Conservation (phyloP, 2,329 filamentous ascomycete species). For the Plenodomus lindquistii region DNA sequence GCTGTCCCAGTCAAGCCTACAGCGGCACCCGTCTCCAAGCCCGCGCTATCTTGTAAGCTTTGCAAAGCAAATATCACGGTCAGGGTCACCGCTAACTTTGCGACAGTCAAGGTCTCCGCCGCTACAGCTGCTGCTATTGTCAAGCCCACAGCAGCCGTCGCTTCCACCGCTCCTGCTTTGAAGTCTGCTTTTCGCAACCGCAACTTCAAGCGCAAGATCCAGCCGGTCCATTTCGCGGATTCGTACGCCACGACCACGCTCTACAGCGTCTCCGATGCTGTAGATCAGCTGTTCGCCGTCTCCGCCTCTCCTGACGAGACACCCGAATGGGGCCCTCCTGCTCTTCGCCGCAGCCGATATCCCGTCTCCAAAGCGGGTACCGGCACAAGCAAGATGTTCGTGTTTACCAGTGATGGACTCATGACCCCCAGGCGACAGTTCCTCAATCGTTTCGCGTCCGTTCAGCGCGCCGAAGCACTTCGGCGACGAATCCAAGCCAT, state of each 20-base stretch:
- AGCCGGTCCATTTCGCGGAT: conserved; percentile 8
- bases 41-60: background rate
- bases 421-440: conserved; percentile 9
- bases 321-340: conserved; percentile 1
- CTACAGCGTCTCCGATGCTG: conserved; percentile 2
- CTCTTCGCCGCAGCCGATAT: background rate
- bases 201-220: background rate
- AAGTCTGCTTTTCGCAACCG: background rate
- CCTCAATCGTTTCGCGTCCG: conserved; percentile 11
- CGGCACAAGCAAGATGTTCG: conserved; percentile 4
- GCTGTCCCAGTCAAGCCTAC: background rate
- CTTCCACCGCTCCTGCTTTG: background rate
- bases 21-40: background rate
- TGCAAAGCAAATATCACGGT: too few species aligned
- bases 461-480: conserved; percentile 12
- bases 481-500: conserved; percentile 2
- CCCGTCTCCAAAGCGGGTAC: background rate
- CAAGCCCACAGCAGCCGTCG: too few species aligned
- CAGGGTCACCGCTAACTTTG: too few species aligned
- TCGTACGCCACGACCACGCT: conserved; percentile 2
- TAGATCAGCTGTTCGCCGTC: conserved; percentile 1
- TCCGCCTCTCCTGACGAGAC: background rate
- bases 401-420: background rate
- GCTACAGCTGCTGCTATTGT: too few species aligned
- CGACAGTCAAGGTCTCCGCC: background rate